Evolutionary conservation across 768 basidiomycete species (phyloP).

Genomic region (Kwoniella sp.): DNA sequence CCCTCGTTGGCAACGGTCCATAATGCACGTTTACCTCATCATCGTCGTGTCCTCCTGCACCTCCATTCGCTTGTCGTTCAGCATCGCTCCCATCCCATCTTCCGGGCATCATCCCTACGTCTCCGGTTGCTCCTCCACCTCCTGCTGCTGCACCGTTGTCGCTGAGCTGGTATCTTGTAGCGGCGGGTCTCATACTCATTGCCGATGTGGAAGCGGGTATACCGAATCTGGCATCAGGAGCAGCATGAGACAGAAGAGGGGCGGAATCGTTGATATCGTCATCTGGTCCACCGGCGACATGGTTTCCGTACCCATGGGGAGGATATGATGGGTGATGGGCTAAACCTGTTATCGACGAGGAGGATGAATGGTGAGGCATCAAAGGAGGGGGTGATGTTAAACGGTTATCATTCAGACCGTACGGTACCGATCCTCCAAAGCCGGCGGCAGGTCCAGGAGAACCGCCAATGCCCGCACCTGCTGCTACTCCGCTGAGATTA

Average conservation of each 20-base stretch:
- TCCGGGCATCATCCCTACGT: conserved; percentile 30
- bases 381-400: conserved; percentile 40
- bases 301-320: conserved; percentile 17
- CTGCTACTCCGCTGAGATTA: background rate
- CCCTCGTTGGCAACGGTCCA: conserved; percentile 80
- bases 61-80: conserved; percentile 28
- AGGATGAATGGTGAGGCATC: conserved; percentile 32
- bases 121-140: conserved; percentile 10
- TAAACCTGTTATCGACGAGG: conserved; percentile 13
- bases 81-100: conserved; percentile 26
- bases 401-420: conserved; percentile 26
- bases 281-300: conserved; percentile 19
- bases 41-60: conserved; percentile 24
- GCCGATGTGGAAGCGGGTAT: conserved; percentile 14
- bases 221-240: conserved; percentile 34
- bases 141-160: conserved; percentile 19
- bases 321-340: conserved; percentile 13
- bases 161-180: conserved; percentile 33
- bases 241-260: conserved; percentile 41
- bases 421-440: background rate
- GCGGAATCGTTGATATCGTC: conserved; percentile 49
- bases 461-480: background rate
- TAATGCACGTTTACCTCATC: conserved; percentile 64
- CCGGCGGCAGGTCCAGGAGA: conserved; percentile 2
- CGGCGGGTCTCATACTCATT: conserved; percentile 18